A percentile compares a stretch with the other conserved stretches of the same genome.
Conservation (phyloP, 2,329 filamentous ascomycete genomes). For the Diaporthe humulicola region DNA sequence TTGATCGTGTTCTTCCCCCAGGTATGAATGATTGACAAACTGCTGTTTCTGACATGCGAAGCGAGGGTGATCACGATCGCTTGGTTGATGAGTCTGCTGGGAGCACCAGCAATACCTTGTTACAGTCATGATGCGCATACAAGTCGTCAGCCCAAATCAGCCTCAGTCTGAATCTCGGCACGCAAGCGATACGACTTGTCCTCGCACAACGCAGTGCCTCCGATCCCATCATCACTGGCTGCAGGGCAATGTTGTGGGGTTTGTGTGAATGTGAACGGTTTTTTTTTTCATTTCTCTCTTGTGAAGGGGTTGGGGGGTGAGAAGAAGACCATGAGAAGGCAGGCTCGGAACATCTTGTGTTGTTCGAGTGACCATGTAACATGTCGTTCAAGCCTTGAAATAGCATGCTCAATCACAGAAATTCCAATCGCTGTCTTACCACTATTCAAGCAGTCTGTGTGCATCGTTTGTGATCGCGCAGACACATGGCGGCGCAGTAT, state of each 20-base stretch:
- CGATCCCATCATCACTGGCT: not conserved
- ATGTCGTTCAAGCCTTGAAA: not conserved
- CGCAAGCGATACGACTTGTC: not conserved
- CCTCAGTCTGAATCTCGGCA: not conserved
- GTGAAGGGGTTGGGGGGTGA: not conserved
- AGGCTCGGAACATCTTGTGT: not conserved
- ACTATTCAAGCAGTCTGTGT: not conserved
- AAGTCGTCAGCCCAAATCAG: not conserved
- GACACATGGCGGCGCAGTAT: not conserved
- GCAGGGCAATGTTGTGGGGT: not conserved
- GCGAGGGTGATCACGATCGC: constrained; percentile 10
- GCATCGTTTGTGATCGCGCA: not conserved
- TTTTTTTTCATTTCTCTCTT: not conserved
- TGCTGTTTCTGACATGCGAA: not conserved
- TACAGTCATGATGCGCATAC: not conserved
- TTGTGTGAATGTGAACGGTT: not conserved
- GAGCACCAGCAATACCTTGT: not conserved
- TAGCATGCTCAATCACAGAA: not conserved
- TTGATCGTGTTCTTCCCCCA: not conserved
- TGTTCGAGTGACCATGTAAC: not conserved
- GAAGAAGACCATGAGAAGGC: not conserved
- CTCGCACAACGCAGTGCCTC: not conserved
- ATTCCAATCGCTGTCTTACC: not conserved
- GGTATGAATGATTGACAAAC: not conserved
- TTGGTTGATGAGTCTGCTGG: not conserved